phyloP scores from a whole-genome alignment of 148 eudicot genomes.

The Nepenthes mirabilis region DNA sequence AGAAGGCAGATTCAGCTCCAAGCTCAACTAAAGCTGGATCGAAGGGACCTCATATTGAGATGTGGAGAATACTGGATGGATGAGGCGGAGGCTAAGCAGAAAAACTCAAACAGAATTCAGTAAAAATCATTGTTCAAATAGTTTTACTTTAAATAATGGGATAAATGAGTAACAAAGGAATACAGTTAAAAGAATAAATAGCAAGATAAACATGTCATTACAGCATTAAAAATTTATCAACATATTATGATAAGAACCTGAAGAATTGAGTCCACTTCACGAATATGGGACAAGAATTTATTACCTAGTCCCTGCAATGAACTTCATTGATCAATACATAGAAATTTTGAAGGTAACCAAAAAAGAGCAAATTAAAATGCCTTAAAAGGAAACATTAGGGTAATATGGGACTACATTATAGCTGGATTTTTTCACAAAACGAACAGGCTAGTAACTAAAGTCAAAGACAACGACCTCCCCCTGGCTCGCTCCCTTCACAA shows the following conservation, averaged over 20 bases:
- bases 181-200: neutral
- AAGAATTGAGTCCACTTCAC: conserved; percentile 95
- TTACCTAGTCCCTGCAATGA: conserved; percentile 86
- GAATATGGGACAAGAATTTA: conserved; percentile 91
- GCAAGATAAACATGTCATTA: neutral
- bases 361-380: neutral
- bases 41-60: too few relatives aligned
- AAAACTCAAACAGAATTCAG: too few relatives aligned
- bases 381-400: neutral
- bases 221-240: neutral
- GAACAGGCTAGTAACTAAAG: neutral
- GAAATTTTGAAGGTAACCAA: conserved; percentile 1
- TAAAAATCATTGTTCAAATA: too few relatives aligned
- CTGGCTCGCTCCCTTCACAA: conserved; percentile 97
- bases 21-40: too few relatives aligned
- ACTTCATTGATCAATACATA: conserved; percentile 2
- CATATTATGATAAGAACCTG: conserved; percentile 38
- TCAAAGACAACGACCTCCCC: conserved; percentile 59
- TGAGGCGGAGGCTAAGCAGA: too few relatives aligned
- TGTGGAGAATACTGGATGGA: too few relatives aligned
- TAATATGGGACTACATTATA: neutral
- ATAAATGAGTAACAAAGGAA: too few relatives aligned
- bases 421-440: neutral
- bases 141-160: too few relatives aligned
- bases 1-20: too few relatives aligned